Percentiles rank a stretch among this genome's conserved stretches.
Conservation (phyloP, 2,329 filamentous ascomycete species). For the Botrytis pseudocinerea region DNA sequence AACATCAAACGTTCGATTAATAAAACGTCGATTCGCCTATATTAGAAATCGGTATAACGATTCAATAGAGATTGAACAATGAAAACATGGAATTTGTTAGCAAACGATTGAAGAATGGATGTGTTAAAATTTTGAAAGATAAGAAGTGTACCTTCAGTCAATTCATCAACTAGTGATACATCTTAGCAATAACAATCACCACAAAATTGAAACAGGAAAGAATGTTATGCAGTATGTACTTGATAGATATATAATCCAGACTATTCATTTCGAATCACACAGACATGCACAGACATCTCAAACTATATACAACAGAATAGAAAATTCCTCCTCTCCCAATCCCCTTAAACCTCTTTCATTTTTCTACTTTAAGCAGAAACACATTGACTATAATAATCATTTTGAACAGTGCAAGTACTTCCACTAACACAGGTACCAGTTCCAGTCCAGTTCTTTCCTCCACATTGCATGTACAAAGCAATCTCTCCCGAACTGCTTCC, state of each 20-base stretch:
- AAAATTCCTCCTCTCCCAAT: background rate
- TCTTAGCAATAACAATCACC: background rate
- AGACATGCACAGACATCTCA: no score
- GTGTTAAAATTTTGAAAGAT: background rate
- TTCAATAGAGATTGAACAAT: background rate
- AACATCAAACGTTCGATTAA: no score
- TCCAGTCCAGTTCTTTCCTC: constrained; percentile 35
- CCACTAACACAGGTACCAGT: constrained; percentile 34
- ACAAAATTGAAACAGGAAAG: background rate
- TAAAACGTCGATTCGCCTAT: no score
- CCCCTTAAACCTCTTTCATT: background rate
- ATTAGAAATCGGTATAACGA: no score
- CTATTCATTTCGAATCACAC: background rate
- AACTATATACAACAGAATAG: constrained; percentile 15
- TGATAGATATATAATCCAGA: background rate
- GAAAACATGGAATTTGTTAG: background rate
- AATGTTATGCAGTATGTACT: background rate
- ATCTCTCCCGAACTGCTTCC: constrained; percentile 23
- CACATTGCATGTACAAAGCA: constrained; percentile 34
- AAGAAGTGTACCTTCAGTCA: no score
- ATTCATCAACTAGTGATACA: background rate
- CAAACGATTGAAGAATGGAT: background rate
- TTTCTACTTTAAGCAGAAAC: constrained; percentile 20
- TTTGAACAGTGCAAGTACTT: constrained; percentile 31
- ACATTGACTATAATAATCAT: constrained; percentile 37